Base-by-base conservation (phyloP, 1,284 basidiomycete species). In the Boletus hoseneyae region DNA sequence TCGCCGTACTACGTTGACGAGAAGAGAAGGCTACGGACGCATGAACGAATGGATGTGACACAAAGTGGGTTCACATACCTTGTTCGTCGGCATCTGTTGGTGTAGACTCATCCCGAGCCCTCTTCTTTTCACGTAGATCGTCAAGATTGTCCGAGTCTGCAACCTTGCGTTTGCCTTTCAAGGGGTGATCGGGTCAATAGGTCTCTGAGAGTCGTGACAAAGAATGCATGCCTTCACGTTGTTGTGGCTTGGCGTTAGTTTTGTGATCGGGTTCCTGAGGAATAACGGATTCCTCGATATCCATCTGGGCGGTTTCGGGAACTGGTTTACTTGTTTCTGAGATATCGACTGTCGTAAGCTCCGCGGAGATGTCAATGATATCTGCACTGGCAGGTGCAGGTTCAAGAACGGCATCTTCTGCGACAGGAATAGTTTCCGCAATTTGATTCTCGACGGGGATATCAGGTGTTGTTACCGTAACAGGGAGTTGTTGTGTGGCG, bases 131-230 rank as follows among this genome's bases (percentile, higher is more conserved):
- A 29, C 79, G 76, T 12, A 68, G 68, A 10, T 71, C 82, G n/a
- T 71, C 63, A 2, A 67, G 54, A 35, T 63, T 69, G 42, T 83
- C 83, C 19, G 73, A 58, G 35, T 83, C 76, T 7, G 80, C 76
- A 2, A 76, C 76, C 62, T 87, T 87, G 48, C 87, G 82, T 71
- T 90, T 90, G 37, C 74, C 86, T 87, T 50, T 29, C 3, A 32
- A 33, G n/a, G 30, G 15, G 16, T 5, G 25, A 13, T 29, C 13
- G 4, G 16, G 32, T 55, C 9, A 58, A 40, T 23, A 35, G 8
- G 21, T 3, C 11, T 15, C 13, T 0, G 13, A 29, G 19, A 13
- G 15, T 13, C 6, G 18, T n/a, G 27, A 30, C 8, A 15, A 30
- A 42, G 6, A n/a, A 38, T 6, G n/a, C 48, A 45, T 51, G 21